Conservation (phyloP, 2,329 filamentous ascomycete species). For the Ophiostoma ulmi region DNA sequence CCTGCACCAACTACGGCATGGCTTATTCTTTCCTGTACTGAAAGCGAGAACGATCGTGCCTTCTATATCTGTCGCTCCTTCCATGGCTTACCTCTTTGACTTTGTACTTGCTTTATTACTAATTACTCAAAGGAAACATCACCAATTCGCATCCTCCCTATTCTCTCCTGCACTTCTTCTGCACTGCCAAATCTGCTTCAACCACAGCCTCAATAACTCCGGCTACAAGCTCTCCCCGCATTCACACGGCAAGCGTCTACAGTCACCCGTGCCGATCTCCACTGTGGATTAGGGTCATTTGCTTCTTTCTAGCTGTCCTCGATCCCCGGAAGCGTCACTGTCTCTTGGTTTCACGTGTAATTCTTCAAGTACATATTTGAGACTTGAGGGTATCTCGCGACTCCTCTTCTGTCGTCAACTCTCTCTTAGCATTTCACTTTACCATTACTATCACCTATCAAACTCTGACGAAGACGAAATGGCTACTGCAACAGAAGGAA, state of each 20-base stretch:
- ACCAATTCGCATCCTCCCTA: not conserved
- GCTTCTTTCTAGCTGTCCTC: not conserved
- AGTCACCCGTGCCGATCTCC: conserved; percentile 1
- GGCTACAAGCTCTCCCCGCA: not conserved
- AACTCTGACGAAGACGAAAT: conserved; percentile 29
- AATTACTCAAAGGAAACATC: not conserved
- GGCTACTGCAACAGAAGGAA: conserved; percentile 46
- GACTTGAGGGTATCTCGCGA: not conserved
- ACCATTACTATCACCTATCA: not conserved
- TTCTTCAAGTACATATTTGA: not conserved
- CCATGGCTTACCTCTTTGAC: not conserved
- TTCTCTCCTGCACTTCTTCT: not conserved
- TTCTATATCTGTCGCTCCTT: conserved; percentile 6
- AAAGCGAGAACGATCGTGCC: conserved; percentile 8
- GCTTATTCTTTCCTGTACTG: not conserved
- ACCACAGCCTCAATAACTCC: not conserved
- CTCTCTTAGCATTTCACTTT: not conserved
- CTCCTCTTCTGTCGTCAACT: not conserved
- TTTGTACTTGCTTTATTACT: not conserved
- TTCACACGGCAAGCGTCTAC: not conserved
- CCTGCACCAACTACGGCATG: not conserved
- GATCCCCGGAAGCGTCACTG: not conserved
- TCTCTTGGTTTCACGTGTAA: conserved; percentile 1
- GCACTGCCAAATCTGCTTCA: not conserved
- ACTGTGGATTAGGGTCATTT: conserved; percentile 6